Conservation (phyloP, 1,284 basidiomycete genomes). For the Cryptococcus jaspeensis region DNA sequence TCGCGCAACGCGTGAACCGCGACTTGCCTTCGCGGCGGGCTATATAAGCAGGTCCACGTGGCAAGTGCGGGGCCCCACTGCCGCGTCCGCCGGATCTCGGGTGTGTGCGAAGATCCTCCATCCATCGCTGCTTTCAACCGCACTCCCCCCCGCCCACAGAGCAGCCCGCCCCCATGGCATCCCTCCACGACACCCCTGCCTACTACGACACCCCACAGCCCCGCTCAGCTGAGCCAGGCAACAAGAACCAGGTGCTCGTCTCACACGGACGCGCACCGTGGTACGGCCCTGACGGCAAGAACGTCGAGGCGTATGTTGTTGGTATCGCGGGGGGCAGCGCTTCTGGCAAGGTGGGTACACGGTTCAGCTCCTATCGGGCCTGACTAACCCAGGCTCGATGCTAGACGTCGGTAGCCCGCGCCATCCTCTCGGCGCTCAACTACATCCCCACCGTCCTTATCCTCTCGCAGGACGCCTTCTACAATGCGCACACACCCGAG, state of each 20-base stretch:
- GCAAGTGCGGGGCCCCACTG: too few relatives aligned
- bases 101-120: too few relatives aligned
- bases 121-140: too few relatives aligned
- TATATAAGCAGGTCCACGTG: too few relatives aligned
- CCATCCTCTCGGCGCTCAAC: constrained; percentile 76
- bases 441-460: constrained; percentile 86
- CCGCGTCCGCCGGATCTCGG: too few relatives aligned
- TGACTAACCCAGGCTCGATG: not conserved
- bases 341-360: constrained; percentile 76
- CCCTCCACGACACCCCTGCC: not conserved
- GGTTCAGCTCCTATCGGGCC: not conserved
- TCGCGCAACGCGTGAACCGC: too few relatives aligned
- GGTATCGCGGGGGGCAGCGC: constrained; percentile 92
- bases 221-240: constrained; percentile 3
- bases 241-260: constrained; percentile 76
- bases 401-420: constrained; percentile 86
- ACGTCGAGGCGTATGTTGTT: constrained; percentile 73
- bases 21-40: too few relatives aligned
- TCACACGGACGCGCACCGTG: constrained; percentile 65
- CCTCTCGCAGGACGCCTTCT: constrained; percentile 85
- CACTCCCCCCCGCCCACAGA: too few relatives aligned
- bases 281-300: constrained; percentile 71
- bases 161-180: not conserved
- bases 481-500: constrained; percentile 74
- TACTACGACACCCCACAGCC: not conserved